Base-by-base conservation (phyloP, 805 yeast species). In the Ogataea polymorpha region DNA sequence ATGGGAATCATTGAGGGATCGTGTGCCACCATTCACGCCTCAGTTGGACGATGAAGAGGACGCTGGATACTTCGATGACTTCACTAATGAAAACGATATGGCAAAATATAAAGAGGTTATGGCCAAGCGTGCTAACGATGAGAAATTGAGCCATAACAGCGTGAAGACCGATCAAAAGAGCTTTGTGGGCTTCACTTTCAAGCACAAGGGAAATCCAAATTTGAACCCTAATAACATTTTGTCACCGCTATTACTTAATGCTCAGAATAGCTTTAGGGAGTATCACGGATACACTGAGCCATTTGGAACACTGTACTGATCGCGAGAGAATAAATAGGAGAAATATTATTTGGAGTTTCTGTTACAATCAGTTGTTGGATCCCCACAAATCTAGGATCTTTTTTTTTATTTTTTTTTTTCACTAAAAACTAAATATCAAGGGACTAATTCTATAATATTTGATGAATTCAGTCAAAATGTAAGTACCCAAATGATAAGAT, bases 31-130 rank as follows among this genome's bases (percentile, higher is more conserved):
- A 25, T 93, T 93, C 63, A 86, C 93, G 14, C 99, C 99, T 3
- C 96, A 95, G 55, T 72, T 93, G 49, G 98, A 93, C 59, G 86
- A 89, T 46, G 99, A 93, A 56, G 93, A 89, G 48, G 99, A 93
- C 66, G 98, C 98, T 0, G 99, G 99, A 1, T 93, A 93, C 66
- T 93, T 93, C 61, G 99, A 93, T 66, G 99, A 93, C 63, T 93
- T 93, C 62, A 87, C 87, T 44, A 93, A 89, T 63, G 98, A 91
- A 61, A 89, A 86, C 34, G 96, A 91, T 62, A 89, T 93, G 98
- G 93, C 91, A 47, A 90, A 93, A 63, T 93, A 93, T 68, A 91
- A 93, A 56, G 99, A 93, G 56, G 99, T 93, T 11, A 82, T 93
- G 71, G 95, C 91, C 49, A 85, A 96, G 66, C 88, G 88, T 55